Evolutionary conservation across 306 rosid genomes (phyloP), one percentile per base, ranked within the genome.

Genomic region (Abrus pulchellus): DNA sequence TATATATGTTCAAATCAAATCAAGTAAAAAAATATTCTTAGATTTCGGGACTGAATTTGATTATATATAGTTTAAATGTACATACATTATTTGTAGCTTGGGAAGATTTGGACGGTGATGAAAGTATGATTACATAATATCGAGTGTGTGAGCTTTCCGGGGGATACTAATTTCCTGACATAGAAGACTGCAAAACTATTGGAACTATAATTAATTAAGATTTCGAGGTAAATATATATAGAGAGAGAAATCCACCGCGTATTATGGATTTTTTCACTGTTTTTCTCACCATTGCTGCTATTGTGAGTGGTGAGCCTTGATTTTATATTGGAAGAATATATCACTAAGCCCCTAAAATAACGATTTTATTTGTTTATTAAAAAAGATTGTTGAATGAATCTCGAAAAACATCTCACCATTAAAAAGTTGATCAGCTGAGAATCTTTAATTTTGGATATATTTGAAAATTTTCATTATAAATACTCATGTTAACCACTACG

Each of bases 31-130:
- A 34, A 27, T 14, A 50, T 33, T n/a, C n/a, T 74, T 33, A 27
- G 43, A 57, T 57, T 4, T 29, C 1, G 41, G 32, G 68, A 74
- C 20, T 41, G 44, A 56, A 74, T 74, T 41, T 56, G 40, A 74
- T 3, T 12, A 6, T 63, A 28, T 5, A 5, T 45, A 29, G 40
- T 47, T 45, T 27, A 54, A 38, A 1, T 13, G 13, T 9, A 28
- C 5, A 1, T 9, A 44, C 45, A 59, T 73, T 41, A 41, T 74
- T 3, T 44, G 57, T 3, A 7, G 61, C 49, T 40, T 62, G 61
- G 44, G 7, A 50, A 77, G 59, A 54, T 64, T 54, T 78, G 82
- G 82, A 55, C 76, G 82, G 82, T 52, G 64, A 54, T 43, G 3
- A 67, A 53, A 55, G 14, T 40, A 66, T 38, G 1, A 6, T 36